Conservation (phyloP, 805 yeast genomes). For the Hanseniaspora mollemarum region DNA sequence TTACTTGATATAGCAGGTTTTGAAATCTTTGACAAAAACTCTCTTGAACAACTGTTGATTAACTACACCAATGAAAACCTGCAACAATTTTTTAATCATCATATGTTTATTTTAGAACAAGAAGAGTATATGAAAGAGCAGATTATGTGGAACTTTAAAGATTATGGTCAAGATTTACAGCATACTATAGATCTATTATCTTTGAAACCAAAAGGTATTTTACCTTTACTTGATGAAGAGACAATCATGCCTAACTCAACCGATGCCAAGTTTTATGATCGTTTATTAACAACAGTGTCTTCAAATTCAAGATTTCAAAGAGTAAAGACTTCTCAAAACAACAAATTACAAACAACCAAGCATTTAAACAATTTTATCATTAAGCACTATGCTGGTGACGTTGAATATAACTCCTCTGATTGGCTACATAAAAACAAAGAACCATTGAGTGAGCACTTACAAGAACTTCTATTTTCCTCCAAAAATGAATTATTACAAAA, state of each 20-base stretch:
- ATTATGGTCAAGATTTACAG: constrained; percentile 88
- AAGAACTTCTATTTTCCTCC: constrained; percentile 50
- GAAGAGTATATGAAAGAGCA: constrained; percentile 88
- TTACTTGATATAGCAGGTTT: constrained; percentile 96
- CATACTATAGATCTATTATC: constrained; percentile 80
- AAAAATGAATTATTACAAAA: constrained; percentile 42
- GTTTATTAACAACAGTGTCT: constrained; percentile 54
- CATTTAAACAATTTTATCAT: constrained; percentile 42
- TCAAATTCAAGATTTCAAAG: constrained; percentile 52
- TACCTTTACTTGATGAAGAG: constrained; percentile 84
- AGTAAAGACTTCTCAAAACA: constrained; percentile 5
- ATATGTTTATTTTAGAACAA: constrained; percentile 93
- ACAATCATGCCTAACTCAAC: constrained; percentile 87
- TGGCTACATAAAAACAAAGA: constrained; percentile 94
- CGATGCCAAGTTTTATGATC: constrained; percentile 72
- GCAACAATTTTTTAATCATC: constrained; percentile 96
- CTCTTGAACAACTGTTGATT: constrained; percentile 94
- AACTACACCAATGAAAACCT: constrained; percentile 94
- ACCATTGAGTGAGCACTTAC: constrained; percentile 70
- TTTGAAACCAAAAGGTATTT: constrained; percentile 59
- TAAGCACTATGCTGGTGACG: constrained; percentile 91
- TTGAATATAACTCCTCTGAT: constrained; percentile 82
- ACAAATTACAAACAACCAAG: constrained; percentile 50
- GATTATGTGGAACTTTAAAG: constrained; percentile 92
- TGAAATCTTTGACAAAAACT: constrained; percentile 86